Conservation (phyloP, 192 early-diverging fungal species). For the Linnemannia exigua region DNA sequence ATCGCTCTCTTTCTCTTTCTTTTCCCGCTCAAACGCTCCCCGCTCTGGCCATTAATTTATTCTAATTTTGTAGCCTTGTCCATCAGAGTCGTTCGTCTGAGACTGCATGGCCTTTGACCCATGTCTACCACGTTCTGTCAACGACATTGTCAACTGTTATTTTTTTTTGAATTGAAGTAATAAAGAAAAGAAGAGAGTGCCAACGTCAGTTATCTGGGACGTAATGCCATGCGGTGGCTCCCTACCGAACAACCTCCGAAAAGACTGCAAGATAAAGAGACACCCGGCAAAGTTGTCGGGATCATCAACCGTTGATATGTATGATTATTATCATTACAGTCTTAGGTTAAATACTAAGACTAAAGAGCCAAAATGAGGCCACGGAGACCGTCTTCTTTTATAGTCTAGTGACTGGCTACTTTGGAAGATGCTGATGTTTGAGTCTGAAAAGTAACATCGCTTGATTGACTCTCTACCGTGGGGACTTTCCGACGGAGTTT, state of each 20-base stretch:
- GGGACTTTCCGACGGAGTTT: neutral
- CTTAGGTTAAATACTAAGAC: conserved; percentile 61
- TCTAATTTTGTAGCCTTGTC: no score
- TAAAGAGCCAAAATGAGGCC: conserved; percentile 40
- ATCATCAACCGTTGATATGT: conserved; percentile 62
- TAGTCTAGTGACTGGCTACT: conserved; percentile 21
- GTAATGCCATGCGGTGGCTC: conserved; percentile 37
- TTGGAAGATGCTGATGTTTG: neutral
- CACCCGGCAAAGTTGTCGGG: conserved; percentile 42
- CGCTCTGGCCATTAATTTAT: no score
- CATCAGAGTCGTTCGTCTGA: no score
- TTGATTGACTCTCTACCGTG: neutral
- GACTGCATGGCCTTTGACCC: no score
- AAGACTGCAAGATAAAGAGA: conserved; percentile 30
- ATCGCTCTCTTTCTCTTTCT: no score
- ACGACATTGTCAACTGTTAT: neutral
- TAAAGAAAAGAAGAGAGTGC: neutral
- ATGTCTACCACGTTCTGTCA: no score
- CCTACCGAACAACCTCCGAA: neutral
- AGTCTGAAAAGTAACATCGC: neutral
- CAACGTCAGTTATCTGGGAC: conserved; percentile 60
- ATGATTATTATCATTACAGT: conserved; percentile 63
- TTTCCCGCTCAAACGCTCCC: no score
- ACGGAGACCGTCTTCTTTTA: conserved; percentile 24
- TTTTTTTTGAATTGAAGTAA: conserved; percentile 9